A percentile compares a stretch with the other conserved stretches of the same genome.
Evolutionary conservation across 192 early-diverging fungal genomes (phyloP).

Genomic region (Linnemannia elongata): DNA sequence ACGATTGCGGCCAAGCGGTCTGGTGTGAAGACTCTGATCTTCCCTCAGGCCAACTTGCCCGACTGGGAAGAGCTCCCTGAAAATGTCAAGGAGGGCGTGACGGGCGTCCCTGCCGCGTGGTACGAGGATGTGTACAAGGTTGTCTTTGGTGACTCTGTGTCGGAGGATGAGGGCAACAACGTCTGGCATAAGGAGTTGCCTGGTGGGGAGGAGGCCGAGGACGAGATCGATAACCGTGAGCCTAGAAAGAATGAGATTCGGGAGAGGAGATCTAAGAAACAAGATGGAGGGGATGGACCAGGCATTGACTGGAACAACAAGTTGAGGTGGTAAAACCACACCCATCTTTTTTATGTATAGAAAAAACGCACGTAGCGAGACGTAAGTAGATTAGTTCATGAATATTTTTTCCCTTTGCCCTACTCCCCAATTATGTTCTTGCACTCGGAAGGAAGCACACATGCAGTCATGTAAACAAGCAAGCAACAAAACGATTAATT

Average conservation of each 20-base stretch:
- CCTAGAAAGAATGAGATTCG: constrained; percentile 36
- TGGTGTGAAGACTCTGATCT: constrained; percentile 90
- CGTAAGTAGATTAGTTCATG: background rate
- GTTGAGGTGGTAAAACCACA: constrained; percentile 25
- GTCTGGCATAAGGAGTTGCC: constrained; percentile 50
- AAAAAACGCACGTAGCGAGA: background rate
- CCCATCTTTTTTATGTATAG: background rate
- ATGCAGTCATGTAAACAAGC: background rate
- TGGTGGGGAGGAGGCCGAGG: constrained; percentile 26
- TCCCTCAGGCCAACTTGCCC: constrained; percentile 88
- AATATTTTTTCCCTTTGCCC: background rate
- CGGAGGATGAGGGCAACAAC: constrained; percentile 36
- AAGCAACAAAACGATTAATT: background rate
- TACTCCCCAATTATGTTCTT: too few relatives aligned
- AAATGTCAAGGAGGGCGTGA: constrained; percentile 92
- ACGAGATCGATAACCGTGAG: constrained; percentile 42
- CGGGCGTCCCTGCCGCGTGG: constrained; percentile 84
- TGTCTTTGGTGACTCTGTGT: constrained; percentile 59
- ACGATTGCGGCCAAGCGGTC: constrained; percentile 96
- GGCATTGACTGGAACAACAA: constrained; percentile 23
- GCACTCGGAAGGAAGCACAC: too few relatives aligned
- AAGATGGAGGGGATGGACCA: background rate
- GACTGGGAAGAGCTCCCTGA: constrained; percentile 98
- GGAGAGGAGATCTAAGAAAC: constrained; percentile 17
- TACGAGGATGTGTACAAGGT: constrained; percentile 81